These are phyloP conservation scores for Sonneratia caseolaris DNA, from an alignment of 345 rosid species.

Conservation along the genomic window DNA sequence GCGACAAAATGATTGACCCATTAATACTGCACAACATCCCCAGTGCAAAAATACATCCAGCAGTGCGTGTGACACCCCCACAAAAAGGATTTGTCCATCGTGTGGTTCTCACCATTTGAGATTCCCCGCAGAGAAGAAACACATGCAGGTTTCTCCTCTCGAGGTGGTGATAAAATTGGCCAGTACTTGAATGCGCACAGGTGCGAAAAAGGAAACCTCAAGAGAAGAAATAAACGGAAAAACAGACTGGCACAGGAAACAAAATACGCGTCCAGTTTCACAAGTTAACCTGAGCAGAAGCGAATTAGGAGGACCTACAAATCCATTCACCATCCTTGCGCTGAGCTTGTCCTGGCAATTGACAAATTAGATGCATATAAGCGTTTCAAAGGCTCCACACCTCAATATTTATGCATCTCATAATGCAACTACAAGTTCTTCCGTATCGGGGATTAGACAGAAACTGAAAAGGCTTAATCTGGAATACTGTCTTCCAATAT, in stretches of 20 bases:
- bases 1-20: not conserved
- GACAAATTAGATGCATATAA: constrained; percentile 1
- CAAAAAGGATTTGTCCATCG: not conserved
- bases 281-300: constrained; percentile 7
- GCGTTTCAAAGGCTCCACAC: not conserved
- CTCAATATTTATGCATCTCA: not conserved
- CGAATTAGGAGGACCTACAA: not conserved
- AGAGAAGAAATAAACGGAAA: not conserved
- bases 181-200: not conserved
- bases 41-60: not conserved
- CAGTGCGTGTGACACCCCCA: not conserved
- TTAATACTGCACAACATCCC: not conserved
- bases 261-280: not conserved
- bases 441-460: not conserved
- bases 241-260: not conserved
- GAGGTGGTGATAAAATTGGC: not conserved
- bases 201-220: not conserved
- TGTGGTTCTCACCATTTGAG: not conserved
- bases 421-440: not conserved
- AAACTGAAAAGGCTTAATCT: not conserved
- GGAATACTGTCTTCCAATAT: not conserved
- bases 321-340: constrained; percentile 56
- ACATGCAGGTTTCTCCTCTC: not conserved
- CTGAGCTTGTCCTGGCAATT: constrained; percentile 43
- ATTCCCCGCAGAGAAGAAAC: not conserved